Evolutionary conservation across 768 basidiomycete species (phyloP).

Genomic region (Tricholoma matsutake): DNA sequence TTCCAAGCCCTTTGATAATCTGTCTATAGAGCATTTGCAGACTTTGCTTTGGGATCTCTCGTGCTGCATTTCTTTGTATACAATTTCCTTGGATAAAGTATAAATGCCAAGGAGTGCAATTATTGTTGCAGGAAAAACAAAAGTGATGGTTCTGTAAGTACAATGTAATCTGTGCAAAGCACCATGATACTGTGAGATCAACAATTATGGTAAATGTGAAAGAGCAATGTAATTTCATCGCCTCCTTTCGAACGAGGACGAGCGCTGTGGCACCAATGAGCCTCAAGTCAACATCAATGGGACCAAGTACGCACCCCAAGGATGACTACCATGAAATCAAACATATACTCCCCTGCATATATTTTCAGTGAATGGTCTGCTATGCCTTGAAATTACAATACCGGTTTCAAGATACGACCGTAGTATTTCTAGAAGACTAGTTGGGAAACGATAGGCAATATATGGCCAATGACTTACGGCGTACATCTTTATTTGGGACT

Average conservation of each 20-base stretch:
- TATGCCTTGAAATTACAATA: slow-evolving; percentile 20
- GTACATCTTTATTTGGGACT: slow-evolving; percentile 86
- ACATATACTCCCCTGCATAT: slow-evolving; percentile 73
- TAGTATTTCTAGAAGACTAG: slow-evolving; percentile 52
- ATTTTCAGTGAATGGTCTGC: not conserved
- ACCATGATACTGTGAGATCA: not conserved
- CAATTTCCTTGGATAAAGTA: slow-evolving; percentile 86
- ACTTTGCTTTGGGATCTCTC: slow-evolving; percentile 93
- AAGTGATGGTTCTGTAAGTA: not conserved
- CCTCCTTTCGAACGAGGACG: slow-evolving; percentile 68
- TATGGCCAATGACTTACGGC: slow-evolving; percentile 53
- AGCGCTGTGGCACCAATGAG: slow-evolving; percentile 45
- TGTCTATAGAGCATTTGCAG: slow-evolving; percentile 83
- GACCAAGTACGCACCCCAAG: slow-evolving; percentile 62
- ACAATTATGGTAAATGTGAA: not conserved
- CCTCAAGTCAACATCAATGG: not conserved
- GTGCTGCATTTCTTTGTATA: slow-evolving; percentile 98
- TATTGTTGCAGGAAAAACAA: not conserved
- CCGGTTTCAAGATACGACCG: slow-evolving; percentile 79
- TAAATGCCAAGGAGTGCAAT: not conserved
- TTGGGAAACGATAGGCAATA: not conserved
- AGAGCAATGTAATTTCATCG: slow-evolving; percentile 17
- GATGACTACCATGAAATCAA: slow-evolving; percentile 84
- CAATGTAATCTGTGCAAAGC: not conserved
- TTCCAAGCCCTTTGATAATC: not conserved